Base-by-base conservation (phyloP, 768 basidiomycete genomes). In the Termitomyces sp. region DNA sequence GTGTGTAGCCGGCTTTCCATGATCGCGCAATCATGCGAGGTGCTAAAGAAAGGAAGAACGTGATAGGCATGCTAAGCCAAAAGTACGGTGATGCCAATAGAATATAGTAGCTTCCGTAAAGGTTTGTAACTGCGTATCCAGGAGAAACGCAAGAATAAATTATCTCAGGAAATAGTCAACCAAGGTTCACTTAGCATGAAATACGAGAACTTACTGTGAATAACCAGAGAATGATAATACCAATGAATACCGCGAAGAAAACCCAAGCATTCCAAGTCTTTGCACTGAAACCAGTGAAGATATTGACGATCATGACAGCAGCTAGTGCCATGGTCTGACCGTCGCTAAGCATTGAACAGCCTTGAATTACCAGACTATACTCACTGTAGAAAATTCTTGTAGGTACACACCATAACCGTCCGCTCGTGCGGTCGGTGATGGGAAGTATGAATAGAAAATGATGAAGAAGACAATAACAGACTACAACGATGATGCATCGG, bases 251-350 rank as follows among this genome's bases (percentile, higher is more conserved):
- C 21, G 87, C 83, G 59, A 92, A 89, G 70, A 85, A 87, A 17
- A 96, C 83, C 92, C 94, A 98, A 19, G 78, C 82, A 5, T 87
- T 94, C 96, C 96, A 98, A 1, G 86, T 83, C 52, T 80, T 82
- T 2, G 89, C 89, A 68, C 85, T 92, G 44, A 98, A 76, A n/a
- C 93, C 94, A 56, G 89, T 89, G 75, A 87, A 97, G 50, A 92
- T 64, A 68, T 93, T 90, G 46, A 86, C 89, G 15, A 79, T 75
- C 67, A 89, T 79, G 35, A 91, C 91, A 8, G 90, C 82, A 10
- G 83, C 72, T 47, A 98, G 80, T 15, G 82, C 91, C 89, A 98
- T 95, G 3, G 83, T 83, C 87, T 91, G 44, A 8, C 17, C 37
- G 12, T 53, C 2, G 46, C 46, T 53, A 19, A 58, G 28, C 21